These are phyloP conservation scores for Candida andamanensis DNA, from an alignment of 805 yeast genomes.

Conservation along the genomic window DNA sequence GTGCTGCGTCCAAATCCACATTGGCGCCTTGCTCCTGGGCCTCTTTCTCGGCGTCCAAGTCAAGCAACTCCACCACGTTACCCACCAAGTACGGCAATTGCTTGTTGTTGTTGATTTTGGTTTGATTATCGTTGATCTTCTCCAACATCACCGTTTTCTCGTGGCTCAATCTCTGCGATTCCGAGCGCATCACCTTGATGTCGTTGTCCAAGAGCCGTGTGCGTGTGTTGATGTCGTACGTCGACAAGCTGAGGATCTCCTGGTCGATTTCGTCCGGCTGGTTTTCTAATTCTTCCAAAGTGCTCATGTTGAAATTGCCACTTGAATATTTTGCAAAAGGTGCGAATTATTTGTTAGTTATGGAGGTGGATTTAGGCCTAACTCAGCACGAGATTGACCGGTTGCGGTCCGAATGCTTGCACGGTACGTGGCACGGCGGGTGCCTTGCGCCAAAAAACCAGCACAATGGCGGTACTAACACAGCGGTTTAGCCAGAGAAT, in stretches of 20 bases:
- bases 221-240: conserved; percentile 80
- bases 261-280: conserved; percentile 59
- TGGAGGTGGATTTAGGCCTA: conserved; percentile 1
- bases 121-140: conserved; percentile 91
- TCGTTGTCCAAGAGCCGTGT: conserved; percentile 89
- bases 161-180: conserved; percentile 82
- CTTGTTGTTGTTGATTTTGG: conserved; percentile 90
- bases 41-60: conserved; percentile 77
- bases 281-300: conserved; percentile 75
- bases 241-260: conserved; percentile 73
- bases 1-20: conserved; percentile 84
- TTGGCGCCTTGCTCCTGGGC: conserved; percentile 92
- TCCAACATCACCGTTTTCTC: conserved; percentile 91
- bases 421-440: conserved; percentile 11
- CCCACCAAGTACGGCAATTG: conserved; percentile 96
- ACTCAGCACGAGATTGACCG: conserved; percentile 1
- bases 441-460: no score
- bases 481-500: conserved; percentile 43
- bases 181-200: conserved; percentile 90
- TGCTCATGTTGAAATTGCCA: conserved; percentile 51
- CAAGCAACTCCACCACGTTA: conserved; percentile 90
- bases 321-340: neutral
- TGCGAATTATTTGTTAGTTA: conserved; percentile 1
- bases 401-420: conserved; percentile 4
- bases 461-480: conserved; percentile 13